Evolutionary conservation across 2,329 filamentous ascomycete genomes (phyloP), one percentile per base, ranked within the genome.

Genomic region (Fusarium oxysporum): DNA sequence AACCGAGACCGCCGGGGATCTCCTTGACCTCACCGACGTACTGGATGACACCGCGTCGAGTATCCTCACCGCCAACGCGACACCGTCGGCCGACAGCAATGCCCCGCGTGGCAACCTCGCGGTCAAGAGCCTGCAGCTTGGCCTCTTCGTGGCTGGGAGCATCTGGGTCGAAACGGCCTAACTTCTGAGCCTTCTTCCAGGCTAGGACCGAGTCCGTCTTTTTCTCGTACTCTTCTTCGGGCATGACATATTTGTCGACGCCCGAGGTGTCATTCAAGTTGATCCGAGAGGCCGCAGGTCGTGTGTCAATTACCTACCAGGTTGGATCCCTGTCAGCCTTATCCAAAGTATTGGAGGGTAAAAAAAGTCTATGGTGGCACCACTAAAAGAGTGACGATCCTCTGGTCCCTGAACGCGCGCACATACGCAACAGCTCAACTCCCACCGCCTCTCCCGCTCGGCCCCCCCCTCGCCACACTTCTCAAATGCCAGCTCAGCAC

Each of bases 131-230:
- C 21, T 89, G 87, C 64, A 93, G 85, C 80, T 93, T 93, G 71
- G 93, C 89, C 79, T 93, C 87, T 80, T 95, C 92, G 28, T 92
- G 89, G 68, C 87, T 90, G 23, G 93, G 91, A 12, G 95, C 94
- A 76, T 92, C 87, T 17, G 96, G 96, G 80, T 98, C 94, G 83
- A 99, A 99, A 40, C 96, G 93, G 56, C 96, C 96, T n/a, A 98
- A 89, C 81, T 97, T 95, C 82, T 97, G 92, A n/a, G 91, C 86
- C 84, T 93, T 96, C 84, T 99, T 99, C 95, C 95, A 98, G 10
- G 95, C 93, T 30, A 98, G 89, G 19, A 99, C 96, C 7, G 93
- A 96, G 83, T 98, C 94, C 47, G 91, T 86, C 79, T 95, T 94
- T 78, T 91, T 90, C 80, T 95, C 94, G 83, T 99, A 99, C 79